phyloP scores from a whole-genome alignment of 106 monocot genomes.

The Dendrobium catenatum region DNA sequence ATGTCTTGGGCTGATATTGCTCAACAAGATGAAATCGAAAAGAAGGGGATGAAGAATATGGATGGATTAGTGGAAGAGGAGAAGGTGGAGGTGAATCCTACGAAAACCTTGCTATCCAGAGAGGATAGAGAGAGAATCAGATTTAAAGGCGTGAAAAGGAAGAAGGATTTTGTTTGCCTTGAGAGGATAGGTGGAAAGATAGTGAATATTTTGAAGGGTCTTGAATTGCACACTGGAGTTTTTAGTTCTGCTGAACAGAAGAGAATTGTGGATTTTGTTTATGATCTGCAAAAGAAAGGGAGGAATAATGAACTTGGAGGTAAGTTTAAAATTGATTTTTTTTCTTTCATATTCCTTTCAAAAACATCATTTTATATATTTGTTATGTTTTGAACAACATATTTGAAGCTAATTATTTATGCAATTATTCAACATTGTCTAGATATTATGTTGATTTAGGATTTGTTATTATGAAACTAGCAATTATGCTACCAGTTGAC shows the following conservation, averaged over 20 bases:
- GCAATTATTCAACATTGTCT: too few species aligned
- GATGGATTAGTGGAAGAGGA: background rate
- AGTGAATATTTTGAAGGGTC: constrained; percentile 55
- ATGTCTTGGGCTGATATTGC: background rate
- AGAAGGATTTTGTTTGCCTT: constrained; percentile 67
- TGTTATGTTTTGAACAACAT: background rate
- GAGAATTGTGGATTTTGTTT: constrained; percentile 67
- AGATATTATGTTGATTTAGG: too few species aligned
- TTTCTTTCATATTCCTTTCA: background rate
- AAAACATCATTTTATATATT: background rate
- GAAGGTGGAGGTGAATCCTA: background rate
- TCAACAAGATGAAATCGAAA: background rate
- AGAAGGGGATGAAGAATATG: background rate
- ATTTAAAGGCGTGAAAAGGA: constrained; percentile 48
- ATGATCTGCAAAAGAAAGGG: constrained; percentile 64
- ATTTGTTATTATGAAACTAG: too few species aligned
- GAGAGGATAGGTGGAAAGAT: constrained; percentile 64
- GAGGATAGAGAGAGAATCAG: constrained; percentile 58
- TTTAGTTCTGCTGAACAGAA: constrained; percentile 82
- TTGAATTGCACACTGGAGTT: constrained; percentile 77
- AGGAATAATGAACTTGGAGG: constrained; percentile 59
- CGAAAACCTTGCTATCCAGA: constrained; percentile 24
- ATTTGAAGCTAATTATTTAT: too few species aligned
- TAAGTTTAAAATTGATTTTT: constrained; percentile 7
- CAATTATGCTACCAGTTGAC: too few species aligned